Base-by-base conservation (phyloP, 768 basidiomycete genomes). In the Rubroboletus satanas region DNA sequence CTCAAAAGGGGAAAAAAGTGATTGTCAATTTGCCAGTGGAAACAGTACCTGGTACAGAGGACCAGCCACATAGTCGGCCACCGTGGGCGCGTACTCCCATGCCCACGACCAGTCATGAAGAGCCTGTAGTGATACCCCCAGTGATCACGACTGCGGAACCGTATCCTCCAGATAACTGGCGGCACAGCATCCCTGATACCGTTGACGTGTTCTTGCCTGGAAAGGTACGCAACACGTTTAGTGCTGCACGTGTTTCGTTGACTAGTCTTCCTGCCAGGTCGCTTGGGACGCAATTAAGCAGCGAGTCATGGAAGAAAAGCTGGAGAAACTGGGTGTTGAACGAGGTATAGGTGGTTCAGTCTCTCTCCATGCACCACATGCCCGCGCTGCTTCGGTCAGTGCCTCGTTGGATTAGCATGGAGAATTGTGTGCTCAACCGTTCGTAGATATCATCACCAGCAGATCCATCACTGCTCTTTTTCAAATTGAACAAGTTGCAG, bases 381-480 rank as follows among this genome's bases (percentile, higher is more conserved):
- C 84, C 45, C 83, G 91, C 56, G 89, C 91, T 55, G 87, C 90
- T 51, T 93, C 90, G 59, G 91, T 93, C 69, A 61, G 84, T 83
- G 43, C 45, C 59, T 60, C 56, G 54, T 62, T 51, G 61, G 45
- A 54, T 57, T 41, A 56, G 49, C 56, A 59, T 62, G 67, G 59
- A 54, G 39, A 47, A 52, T 14, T 42, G 39, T 35, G 43, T 43
- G 45, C 50, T 50, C 38, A 54, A 23, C 18, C 43, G 51, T 29
- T 54, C 36, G 23, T 64, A 93, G 91, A 89, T 93, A 71, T 93
- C 91, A 2, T 92, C 90, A n/a, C 90, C 91, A 29, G 90, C 90
- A 5, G 91, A 93, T 66, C 90, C 91, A 29, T 87, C 88, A 18
- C 71, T 93, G 23, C 75, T 93, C 18, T 79, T 83, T 60, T 91